Conservation (phyloP, 805 yeast genomes). For the Kodamaea hsintzibuensis region DNA sequence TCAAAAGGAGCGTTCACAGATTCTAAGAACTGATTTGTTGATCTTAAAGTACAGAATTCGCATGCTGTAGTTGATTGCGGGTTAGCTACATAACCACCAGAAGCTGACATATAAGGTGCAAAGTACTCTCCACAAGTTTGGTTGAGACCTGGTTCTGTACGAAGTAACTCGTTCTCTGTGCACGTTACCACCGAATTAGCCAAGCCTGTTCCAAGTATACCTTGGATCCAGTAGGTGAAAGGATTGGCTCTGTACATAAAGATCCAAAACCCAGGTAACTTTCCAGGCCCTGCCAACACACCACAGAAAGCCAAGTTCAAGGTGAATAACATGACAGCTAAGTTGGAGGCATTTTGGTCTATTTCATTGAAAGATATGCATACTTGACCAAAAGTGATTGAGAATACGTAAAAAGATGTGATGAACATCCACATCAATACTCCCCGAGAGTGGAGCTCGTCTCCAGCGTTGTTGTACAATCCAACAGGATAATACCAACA, state of each 20-base stretch:
- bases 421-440: constrained; percentile 52
- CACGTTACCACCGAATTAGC: constrained; percentile 39
- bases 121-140: constrained; percentile 64
- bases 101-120: constrained; percentile 36
- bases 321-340: constrained; percentile 57
- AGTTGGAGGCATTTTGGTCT: constrained; percentile 64
- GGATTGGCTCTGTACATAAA: constrained; percentile 80
- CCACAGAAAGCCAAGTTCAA: constrained; percentile 75
- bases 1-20: constrained; percentile 41
- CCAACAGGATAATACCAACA: constrained; percentile 36
- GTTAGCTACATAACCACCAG: constrained; percentile 59
- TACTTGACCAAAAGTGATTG: constrained; percentile 59
- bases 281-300: constrained; percentile 58
- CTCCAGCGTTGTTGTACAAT: constrained; percentile 49
- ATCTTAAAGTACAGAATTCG: constrained; percentile 51
- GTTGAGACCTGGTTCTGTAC: constrained; percentile 49
- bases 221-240: constrained; percentile 66
- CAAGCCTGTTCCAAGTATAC: constrained; percentile 54
- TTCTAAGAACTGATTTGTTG: constrained; percentile 61
- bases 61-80: constrained; percentile 50
- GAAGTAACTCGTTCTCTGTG: constrained; percentile 26
- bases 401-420: constrained; percentile 49
- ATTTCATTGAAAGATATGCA: constrained; percentile 59
- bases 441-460: constrained; percentile 56
- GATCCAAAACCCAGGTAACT: constrained; percentile 82